Base-by-base conservation (phyloP, 2,329 filamentous ascomycete genomes). In the Hypoxylon sp. region DNA sequence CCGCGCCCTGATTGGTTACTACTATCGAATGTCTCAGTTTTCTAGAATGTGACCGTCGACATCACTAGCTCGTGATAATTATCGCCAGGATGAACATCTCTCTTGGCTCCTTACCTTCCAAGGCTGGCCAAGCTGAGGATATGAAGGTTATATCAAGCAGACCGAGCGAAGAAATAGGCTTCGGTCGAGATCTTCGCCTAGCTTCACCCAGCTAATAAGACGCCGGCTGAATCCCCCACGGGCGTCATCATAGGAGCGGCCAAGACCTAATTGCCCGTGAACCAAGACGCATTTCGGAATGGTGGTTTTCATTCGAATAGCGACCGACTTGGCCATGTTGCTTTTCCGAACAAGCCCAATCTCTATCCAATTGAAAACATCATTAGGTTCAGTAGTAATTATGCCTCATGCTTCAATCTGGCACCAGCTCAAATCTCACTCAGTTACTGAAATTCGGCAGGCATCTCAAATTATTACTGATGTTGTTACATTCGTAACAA, bases 171-270 rank as follows among this genome's bases (percentile, higher is more conserved):
- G 44, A 36, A 66, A 57, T 61, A 56, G 59, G 52, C 63, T 50
- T 68, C 61, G 64, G 64, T 69, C 64, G 64, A 69, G 67, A 69
- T 65, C 58, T 30, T 67, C 54, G 60, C 60, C 65, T 59, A 63
- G 62, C 55, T 24, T 54, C 62, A 60, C 65, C 66, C 61, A 64
- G 63, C 63, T 40, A 55, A 32, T 53, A 52, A 32, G 51, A 63
- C 50, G 28, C 50, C 60, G 66, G 66, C 52, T 66, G 66, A 68
- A 68, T 68, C 28, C 49, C 36, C 51, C 53, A 30, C 46, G 50
- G 38, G 26, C 40, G 55, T 38, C 30, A 36, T 60, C 45, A 53
- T 40, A 58, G 48, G 20, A 55, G 32, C 48, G 33, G 66, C 65
- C 58, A 68, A 68, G 66, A 58, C 48, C 42, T 51, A 44, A 58